These are phyloP conservation scores for Suillus subaureus DNA, from an alignment of 768 basidiomycete genomes.

Conservation along the genomic window DNA sequence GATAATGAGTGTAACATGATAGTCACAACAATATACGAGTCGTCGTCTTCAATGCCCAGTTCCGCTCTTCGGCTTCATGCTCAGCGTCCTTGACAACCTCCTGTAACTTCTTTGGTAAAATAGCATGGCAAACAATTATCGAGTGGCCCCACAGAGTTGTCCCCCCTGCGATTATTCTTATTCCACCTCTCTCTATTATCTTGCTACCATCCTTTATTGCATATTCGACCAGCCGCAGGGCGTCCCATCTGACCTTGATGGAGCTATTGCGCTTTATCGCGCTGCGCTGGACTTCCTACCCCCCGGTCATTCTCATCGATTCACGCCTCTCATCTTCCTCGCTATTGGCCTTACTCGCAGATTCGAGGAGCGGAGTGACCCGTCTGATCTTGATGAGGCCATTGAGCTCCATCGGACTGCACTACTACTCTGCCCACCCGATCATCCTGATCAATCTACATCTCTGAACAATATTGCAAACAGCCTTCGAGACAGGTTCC, in stretches of 20 bases:
- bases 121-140: neutral
- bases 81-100: no score
- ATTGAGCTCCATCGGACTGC: neutral
- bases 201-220: neutral
- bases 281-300: conserved; percentile 22
- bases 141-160: neutral
- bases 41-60: no score
- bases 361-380: neutral
- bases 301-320: conserved; percentile 12
- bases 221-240: conserved; percentile 1
- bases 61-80: no score
- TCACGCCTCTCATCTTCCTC: neutral
- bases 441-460: neutral
- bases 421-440: neutral
- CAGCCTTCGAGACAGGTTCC: neutral
- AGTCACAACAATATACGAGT: no score
- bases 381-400: neutral
- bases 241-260: conserved; percentile 16
- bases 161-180: neutral
- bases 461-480: neutral
- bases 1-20: no score
- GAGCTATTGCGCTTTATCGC: conserved; percentile 16
- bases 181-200: conserved; percentile 14
- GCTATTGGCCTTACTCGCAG: neutral
- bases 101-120: no score